Evolutionary conservation across 192 early-diverging fungal species (phyloP), one percentile per base, ranked within the genome.

Genomic region (Podila verticillata): DNA sequence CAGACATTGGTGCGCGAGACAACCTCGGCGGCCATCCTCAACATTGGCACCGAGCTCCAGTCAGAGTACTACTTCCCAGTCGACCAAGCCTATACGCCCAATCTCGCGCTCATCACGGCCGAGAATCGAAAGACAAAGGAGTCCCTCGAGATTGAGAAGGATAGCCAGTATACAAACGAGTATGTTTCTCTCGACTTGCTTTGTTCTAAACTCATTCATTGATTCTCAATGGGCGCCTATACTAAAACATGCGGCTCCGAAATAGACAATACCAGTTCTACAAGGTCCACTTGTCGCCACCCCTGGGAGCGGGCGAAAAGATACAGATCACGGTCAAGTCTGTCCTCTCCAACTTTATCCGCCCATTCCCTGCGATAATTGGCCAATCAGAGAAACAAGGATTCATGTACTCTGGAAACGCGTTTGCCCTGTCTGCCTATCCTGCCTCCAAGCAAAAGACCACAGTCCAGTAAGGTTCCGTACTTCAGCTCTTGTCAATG

Each of bases 381-480:
- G 74, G 71, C 26, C 96, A 96, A 83, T 68, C 81, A 7, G 91
- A 88, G 32, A 86, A 89, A 65, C 96, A 96, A 77, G 64, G 72
- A 48, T 85, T 95, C 56, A 63, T 84, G 54, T 95, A 88, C 80
- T 48, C 61, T 5, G 91, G 90, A 64, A 89, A 87, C 70, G 73
- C 85, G 4, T 91, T 91, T 68, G 86, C 91, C 24, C 66, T 77
- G 28, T 91, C 90, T 22, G 88, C 88, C 8, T 97, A 98, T 75
- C 59, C 77, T 20, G 84, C 90, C n/a, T 57, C 87, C 30, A 91
- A 94, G 85, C 89, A 91, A 63, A 96, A 95, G 73, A 95, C 94
- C 12, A 87, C 88, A 24, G 88, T 99, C 30, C 83, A 86, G 94
- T 96, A 87, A 62, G 91, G 26, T 17, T 32, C 22, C 9, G 20